Percentiles rank a stretch among this genome's conserved stretches.
phyloP scores from a whole-genome alignment of 2,329 filamentous ascomycete species.

The Cryphonectria naterciae region DNA sequence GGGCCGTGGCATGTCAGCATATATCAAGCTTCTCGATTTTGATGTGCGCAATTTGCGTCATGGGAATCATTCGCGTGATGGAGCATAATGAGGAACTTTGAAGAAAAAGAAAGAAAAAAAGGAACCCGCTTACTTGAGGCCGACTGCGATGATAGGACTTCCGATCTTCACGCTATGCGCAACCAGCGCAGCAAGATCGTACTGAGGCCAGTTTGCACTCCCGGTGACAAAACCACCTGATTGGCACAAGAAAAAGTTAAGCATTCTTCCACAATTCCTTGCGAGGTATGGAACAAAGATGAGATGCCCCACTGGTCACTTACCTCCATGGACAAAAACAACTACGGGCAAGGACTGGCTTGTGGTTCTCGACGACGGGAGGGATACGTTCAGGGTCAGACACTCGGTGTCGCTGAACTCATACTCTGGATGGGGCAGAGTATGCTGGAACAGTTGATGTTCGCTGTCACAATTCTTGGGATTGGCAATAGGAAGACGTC shows the following conservation, averaged over 20 bases:
- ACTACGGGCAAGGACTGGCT: constrained; percentile 50
- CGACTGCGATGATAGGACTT: constrained; percentile 50
- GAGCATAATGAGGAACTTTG: background rate
- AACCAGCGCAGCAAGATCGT: constrained; percentile 50
- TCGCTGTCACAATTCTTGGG: constrained; percentile 48
- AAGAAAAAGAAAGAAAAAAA: background rate
- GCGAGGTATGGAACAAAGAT: background rate
- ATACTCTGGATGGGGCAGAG: constrained; percentile 44
- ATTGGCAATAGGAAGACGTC: constrained; percentile 45
- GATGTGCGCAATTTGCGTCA: background rate
- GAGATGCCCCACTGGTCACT: background rate
- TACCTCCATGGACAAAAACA: constrained; percentile 57
- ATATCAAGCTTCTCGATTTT: background rate
- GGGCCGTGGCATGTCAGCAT: background rate
- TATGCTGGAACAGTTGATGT: constrained; percentile 52
- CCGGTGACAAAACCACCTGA: constrained; percentile 49
- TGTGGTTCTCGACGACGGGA: constrained; percentile 39
- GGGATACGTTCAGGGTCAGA: constrained; percentile 56
- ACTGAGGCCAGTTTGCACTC: constrained; percentile 57
- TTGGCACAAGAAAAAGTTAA: background rate
- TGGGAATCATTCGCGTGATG: background rate
- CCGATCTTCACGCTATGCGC: constrained; percentile 47
- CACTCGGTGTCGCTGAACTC: constrained; percentile 52
- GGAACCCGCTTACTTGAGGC: constrained; percentile 46
- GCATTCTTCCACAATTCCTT: too few species aligned